Conservation (phyloP, 441 rosid genomes). For the Populus hybrid region DNA sequence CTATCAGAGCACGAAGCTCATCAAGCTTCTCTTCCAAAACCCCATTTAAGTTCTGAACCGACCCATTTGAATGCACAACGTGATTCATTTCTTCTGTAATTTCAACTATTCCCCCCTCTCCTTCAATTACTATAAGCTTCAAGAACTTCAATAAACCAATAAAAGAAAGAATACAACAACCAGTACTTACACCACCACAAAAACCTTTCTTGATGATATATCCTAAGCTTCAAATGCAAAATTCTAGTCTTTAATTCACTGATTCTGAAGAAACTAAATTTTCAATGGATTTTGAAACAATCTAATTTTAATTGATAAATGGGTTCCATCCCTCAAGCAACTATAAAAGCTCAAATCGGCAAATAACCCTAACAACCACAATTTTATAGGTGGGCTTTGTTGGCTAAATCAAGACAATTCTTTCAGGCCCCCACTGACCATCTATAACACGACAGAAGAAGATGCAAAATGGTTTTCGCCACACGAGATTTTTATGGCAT, state of each 20-base stretch:
- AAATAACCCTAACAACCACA: background rate
- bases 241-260: background rate
- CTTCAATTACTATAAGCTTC: background rate
- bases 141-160: background rate
- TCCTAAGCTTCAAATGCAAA: slow-evolving; percentile 12
- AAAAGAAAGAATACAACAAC: background rate
- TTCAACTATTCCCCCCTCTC: slow-evolving; percentile 33
- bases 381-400: slow-evolving; percentile 10
- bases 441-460: slow-evolving; percentile 3
- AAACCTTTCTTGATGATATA: slow-evolving; percentile 1
- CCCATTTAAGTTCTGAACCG: slow-evolving; percentile 40
- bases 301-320: background rate
- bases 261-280: slow-evolving; percentile 2
- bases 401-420: slow-evolving; percentile 13
- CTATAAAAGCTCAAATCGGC: slow-evolving; percentile 5
- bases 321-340: background rate
- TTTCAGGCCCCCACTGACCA: slow-evolving; percentile 15
- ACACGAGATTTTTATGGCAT: slow-evolving; percentile 11
- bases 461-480: slow-evolving; percentile 3
- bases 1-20: slow-evolving; percentile 59
- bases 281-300: slow-evolving; percentile 10
- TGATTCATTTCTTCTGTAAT: slow-evolving; percentile 23
- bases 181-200: slow-evolving; percentile 1
- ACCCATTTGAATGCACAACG: slow-evolving; percentile 39
- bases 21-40: slow-evolving; percentile 59